Conservation (phyloP, 1,284 basidiomycete genomes). For the Xerocomus amazonicus region DNA sequence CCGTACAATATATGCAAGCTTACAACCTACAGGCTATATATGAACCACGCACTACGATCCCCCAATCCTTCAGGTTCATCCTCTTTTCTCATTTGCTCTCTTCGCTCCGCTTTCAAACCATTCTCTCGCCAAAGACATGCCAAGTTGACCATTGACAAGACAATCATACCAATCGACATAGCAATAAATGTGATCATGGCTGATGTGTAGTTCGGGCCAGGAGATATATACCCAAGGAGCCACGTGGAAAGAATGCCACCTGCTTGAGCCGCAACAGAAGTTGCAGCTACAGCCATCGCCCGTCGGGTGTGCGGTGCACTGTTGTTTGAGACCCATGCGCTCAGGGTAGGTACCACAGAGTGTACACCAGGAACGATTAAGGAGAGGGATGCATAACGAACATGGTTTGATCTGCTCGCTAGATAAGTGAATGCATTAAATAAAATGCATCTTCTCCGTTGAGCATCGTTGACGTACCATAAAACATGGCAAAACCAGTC, state of each 20-base stretch:
- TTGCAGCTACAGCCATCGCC: conserved; percentile 50
- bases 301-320: conserved; percentile 51
- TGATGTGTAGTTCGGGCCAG: conserved; percentile 33
- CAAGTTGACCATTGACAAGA: conserved; percentile 33
- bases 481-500: conserved; percentile 47
- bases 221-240: conserved; percentile 44
- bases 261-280: conserved; percentile 47
- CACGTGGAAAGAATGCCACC: conserved; percentile 56
- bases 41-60: conserved; percentile 33
- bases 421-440: background rate
- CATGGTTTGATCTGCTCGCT: conserved; percentile 28
- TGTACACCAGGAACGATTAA: conserved; percentile 44
- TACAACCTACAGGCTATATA: conserved; percentile 24
- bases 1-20: too few species aligned
- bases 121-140: conserved; percentile 25
- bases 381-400: conserved; percentile 51
- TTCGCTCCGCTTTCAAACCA: conserved; percentile 18
- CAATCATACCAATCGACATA: conserved; percentile 34
- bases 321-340: conserved; percentile 57
- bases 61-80: conserved; percentile 24
- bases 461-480: conserved; percentile 30
- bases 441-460: background rate
- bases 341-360: conserved; percentile 38
- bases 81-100: conserved; percentile 11
- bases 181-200: conserved; percentile 38